phyloP scores from a whole-genome alignment of 2,329 filamentous ascomycete genomes.

The Calonectria pauciramosa region DNA sequence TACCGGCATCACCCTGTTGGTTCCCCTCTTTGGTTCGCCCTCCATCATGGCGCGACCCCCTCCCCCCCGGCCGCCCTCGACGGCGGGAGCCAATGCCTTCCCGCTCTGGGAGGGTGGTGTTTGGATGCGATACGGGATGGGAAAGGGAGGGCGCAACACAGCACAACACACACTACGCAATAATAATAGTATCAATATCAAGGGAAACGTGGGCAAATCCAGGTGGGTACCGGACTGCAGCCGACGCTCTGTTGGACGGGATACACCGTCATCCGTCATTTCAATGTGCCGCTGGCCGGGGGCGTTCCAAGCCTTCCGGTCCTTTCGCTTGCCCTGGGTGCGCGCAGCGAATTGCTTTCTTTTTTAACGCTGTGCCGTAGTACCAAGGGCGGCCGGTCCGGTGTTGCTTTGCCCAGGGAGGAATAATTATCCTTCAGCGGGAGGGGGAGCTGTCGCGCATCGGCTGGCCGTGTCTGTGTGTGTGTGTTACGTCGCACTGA shows the following conservation, averaged over 20 bases:
- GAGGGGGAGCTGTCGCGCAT: slow-evolving; percentile 15
- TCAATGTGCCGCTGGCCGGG: slow-evolving; percentile 34
- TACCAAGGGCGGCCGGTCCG: slow-evolving; percentile 31
- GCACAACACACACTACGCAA: slow-evolving; percentile 24
- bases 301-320: slow-evolving; percentile 32
- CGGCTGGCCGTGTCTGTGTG: slow-evolving; percentile 17
- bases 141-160: slow-evolving; percentile 1
- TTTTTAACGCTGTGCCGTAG: slow-evolving; percentile 34
- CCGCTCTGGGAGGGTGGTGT: slow-evolving; percentile 22
- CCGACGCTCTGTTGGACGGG: slow-evolving; percentile 28
- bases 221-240: slow-evolving; percentile 20
- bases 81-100: slow-evolving; percentile 29
- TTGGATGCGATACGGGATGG: background rate
- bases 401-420: slow-evolving; percentile 22
- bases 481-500: slow-evolving; percentile 39
- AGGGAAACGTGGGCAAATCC: slow-evolving; percentile 1
- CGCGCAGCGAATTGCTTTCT: slow-evolving; percentile 43
- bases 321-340: slow-evolving; percentile 43
- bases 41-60: slow-evolving; percentile 18
- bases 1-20: slow-evolving; percentile 28
- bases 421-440: slow-evolving; percentile 16
- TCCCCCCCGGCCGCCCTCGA: background rate
- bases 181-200: slow-evolving; percentile 8
- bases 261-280: slow-evolving; percentile 27
- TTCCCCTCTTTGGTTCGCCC: slow-evolving; percentile 12